Evolutionary conservation across 148 eudicot genomes (phyloP).

Genomic region (Nyssa sinensis): DNA sequence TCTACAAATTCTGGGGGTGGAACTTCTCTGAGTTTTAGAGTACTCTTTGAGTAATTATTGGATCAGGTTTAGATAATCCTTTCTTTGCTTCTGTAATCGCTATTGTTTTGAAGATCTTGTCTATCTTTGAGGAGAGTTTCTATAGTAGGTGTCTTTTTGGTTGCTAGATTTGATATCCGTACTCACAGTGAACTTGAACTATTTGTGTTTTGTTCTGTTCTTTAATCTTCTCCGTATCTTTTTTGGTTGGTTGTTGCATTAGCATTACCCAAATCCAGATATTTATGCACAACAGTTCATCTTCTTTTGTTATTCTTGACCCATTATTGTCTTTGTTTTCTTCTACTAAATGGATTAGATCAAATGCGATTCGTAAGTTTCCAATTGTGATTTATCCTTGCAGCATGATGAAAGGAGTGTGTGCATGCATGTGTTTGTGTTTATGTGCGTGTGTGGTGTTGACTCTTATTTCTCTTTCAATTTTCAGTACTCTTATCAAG

Average conservation of each 20-base stretch:
- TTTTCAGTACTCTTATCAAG: constrained; percentile 38
- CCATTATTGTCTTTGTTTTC: background rate
- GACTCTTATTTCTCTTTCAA: background rate
- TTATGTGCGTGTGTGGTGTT: background rate
- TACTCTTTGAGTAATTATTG: background rate
- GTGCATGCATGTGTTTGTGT: background rate
- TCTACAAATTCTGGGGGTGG: background rate
- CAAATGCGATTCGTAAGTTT: background rate
- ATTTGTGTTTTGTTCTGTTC: constrained; percentile 1
- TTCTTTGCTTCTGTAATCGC: background rate
- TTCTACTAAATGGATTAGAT: background rate
- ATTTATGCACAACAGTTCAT: background rate
- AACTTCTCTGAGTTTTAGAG: background rate
- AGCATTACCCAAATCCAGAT: background rate
- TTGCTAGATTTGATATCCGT: background rate
- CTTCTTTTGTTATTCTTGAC: background rate
- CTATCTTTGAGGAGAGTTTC: background rate
- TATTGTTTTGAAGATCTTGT: background rate
- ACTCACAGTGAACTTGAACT: background rate
- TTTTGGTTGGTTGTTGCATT: background rate
- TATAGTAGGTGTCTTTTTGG: background rate
- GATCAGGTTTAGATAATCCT: background rate
- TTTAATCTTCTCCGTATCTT: background rate
- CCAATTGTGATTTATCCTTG: background rate
- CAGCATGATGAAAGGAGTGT: background rate